Conservation (phyloP, 441 rosid species). For the Gossypium davidsonii region DNA sequence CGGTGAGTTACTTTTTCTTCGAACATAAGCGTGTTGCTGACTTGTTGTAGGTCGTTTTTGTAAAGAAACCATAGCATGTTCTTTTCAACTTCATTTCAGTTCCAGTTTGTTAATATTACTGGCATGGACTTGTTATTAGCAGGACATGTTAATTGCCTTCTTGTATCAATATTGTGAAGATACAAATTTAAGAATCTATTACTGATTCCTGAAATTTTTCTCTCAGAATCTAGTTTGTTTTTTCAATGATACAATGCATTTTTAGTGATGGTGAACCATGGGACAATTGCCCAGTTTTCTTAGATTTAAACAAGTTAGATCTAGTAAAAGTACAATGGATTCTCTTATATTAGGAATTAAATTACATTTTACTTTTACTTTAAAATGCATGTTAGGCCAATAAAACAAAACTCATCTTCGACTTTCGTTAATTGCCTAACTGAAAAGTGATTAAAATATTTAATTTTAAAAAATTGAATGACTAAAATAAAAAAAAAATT, state of each 20-base stretch:
- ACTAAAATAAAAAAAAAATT: no score
- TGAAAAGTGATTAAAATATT: no score
- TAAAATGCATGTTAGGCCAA: no score
- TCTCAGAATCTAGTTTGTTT: background rate
- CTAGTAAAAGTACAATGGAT: no score
- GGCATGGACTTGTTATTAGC: background rate
- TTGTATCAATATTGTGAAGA: background rate
- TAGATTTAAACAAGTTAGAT: background rate
- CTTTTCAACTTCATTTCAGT: conserved; percentile 14
- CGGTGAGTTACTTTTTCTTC: conserved; percentile 24
- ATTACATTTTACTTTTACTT: no score
- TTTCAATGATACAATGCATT: background rate
- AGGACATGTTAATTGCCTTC: background rate
- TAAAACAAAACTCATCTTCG: no score
- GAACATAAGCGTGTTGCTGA: conserved; percentile 6
- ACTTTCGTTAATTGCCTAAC: no score
- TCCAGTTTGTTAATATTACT: conserved; percentile 14
- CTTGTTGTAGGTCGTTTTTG: no score
- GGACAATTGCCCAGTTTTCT: background rate
- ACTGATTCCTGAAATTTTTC: background rate
- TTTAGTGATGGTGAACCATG: background rate
- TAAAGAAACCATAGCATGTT: conserved; percentile 13
- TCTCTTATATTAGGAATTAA: no score
- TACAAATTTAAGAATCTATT: background rate
- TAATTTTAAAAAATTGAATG: no score